Base-by-base conservation (phyloP, 2,329 filamentous ascomycete species). In the Aspergillus texensis region DNA sequence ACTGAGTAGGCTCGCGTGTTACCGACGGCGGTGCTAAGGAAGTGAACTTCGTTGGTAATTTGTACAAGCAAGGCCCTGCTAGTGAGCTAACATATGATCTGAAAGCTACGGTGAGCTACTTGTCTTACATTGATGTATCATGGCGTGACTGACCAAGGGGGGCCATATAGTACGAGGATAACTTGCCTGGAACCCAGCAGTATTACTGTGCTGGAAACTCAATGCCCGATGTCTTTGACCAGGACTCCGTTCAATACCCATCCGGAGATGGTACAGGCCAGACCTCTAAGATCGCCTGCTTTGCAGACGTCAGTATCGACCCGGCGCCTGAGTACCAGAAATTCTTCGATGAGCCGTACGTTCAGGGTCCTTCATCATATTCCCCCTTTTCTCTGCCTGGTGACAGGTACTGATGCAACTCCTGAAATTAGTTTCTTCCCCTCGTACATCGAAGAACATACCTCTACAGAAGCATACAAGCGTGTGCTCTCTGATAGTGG, bases 1-100 rank as follows among this genome's bases (percentile, higher is more conserved):
- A 32, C 4, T 32, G 6, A 11, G 6, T 21, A 65, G 63, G 63
- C 8, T 55, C 56, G 4, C 57, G 63, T 26, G 63, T 62, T 21
- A 65, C 63, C 0, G 63, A 65, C 36, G 63, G 57, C 6, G 63
- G 63, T 57, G 63, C 60, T 5, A 65, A 53, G 57, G 60, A 65
- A 32, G 63, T 62, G 45, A 65, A 65, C 53, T 65, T 62, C 24
- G 60, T 65, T 4, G 60, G 60, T 3, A 62, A 62, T 28, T 53
- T 65, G 4, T 65, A 65, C 48, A 65, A 65, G 6, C 63, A 65
- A 19, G 60, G 60, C 0, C 57, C 60, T 1, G 63, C 60, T 0
- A 65, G 63, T 24, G 39, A 60, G 1, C 45, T 65, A 1, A 62
- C 56, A 1, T 62, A 65, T 30, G 53, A 53, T 6, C 52, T 65